phyloP scores from a whole-genome alignment of 2,329 filamentous ascomycete genomes.

The Hirsutella thompsonii region DNA sequence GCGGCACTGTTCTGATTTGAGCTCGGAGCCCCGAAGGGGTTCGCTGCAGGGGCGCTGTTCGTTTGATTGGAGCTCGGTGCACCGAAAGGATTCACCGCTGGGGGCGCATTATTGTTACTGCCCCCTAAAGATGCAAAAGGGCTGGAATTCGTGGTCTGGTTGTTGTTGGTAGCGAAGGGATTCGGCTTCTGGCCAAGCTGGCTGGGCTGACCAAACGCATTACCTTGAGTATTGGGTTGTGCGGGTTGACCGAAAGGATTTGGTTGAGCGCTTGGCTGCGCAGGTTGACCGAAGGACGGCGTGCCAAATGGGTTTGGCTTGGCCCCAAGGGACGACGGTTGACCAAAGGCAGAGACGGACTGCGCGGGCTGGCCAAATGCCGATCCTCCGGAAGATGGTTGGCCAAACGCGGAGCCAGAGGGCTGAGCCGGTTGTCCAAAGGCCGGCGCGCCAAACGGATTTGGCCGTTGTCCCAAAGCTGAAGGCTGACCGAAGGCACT shows the following conservation, averaged over 20 bases:
- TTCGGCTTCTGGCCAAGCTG: slow-evolving; percentile 24
- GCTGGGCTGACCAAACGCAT: slow-evolving; percentile 20
- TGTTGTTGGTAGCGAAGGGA: slow-evolving; percentile 17
- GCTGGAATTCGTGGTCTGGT: slow-evolving; percentile 7
- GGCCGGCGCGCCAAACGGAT: slow-evolving; percentile 19
- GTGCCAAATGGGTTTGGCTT: slow-evolving; percentile 21
- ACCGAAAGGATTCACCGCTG: slow-evolving; percentile 16
- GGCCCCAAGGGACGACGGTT: slow-evolving; percentile 21
- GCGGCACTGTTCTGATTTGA: not conserved
- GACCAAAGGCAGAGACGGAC: slow-evolving; percentile 22
- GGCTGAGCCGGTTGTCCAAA: slow-evolving; percentile 23
- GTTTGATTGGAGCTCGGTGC: slow-evolving; percentile 2
- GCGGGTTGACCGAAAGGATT: slow-evolving; percentile 8
- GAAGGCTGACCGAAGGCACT: slow-evolving; percentile 28
- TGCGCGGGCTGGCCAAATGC: slow-evolving; percentile 30
- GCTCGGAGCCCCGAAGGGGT: slow-evolving; percentile 14
- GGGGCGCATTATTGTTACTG: slow-evolving; percentile 7
- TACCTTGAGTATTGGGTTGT: slow-evolving; percentile 14
- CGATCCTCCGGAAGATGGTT: slow-evolving; percentile 19
- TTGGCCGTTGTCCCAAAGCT: slow-evolving; percentile 17
- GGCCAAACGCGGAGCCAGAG: slow-evolving; percentile 23
- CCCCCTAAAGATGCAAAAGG: slow-evolving; percentile 13
- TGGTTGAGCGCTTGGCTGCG: slow-evolving; percentile 10
- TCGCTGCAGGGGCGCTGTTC: slow-evolving; percentile 7
- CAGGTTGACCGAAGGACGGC: slow-evolving; percentile 21